Evolutionary conservation across 1,284 basidiomycete genomes (phyloP), one percentile per base, ranked within the genome.

Genomic region (Malassezia furfur): DNA sequence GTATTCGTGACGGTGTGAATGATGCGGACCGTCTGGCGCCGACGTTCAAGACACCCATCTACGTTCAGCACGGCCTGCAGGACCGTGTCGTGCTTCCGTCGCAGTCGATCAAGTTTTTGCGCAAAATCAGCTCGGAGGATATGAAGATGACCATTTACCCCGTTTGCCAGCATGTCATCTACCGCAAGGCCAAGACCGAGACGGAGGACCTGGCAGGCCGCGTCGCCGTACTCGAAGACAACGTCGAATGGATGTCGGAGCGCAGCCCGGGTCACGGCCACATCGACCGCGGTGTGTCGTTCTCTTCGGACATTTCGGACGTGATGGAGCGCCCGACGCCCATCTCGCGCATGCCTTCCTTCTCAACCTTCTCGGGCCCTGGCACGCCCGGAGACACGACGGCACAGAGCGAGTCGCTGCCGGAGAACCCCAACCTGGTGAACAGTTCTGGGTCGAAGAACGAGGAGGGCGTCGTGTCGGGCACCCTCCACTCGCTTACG

Each of bases 161-260:
- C 17, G 63, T 71, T 43, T 71, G 70, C 52, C 70, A 72, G 49
- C 70, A 71, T 39, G 68, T 72, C 22, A 66, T 72, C 43, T 72
- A 72, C 59, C 64, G 67, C 35, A 71, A 72, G 56, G 67, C 65
- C 32, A 71, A 71, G 59, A 60, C 57, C n/a, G 67, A 72, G 57
- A 63, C 62, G 44, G 70, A 72, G 48, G 70, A 72, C 59, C 48
- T 61, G 5, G 70, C 68, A 1, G 70, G 70, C 0, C 51, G 70
- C 10, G 62, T 72, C 31, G 64, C 56, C 22, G 70, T 71, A 21
- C 61, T 72, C 21, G 64, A 67, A 14, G 68, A 72, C 54, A 72
- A 72, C 45, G 59, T 72, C 17, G 67, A 52, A 21, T 72, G 70
- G 70, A 72, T 72, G 69, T 59, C 59, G 14, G 60, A 60, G 39